Percentiles rank a stretch among this genome's conserved stretches.
Conservation (phyloP, 371 early-diverging fungal species). For the Dichotomocladium elegans region DNA sequence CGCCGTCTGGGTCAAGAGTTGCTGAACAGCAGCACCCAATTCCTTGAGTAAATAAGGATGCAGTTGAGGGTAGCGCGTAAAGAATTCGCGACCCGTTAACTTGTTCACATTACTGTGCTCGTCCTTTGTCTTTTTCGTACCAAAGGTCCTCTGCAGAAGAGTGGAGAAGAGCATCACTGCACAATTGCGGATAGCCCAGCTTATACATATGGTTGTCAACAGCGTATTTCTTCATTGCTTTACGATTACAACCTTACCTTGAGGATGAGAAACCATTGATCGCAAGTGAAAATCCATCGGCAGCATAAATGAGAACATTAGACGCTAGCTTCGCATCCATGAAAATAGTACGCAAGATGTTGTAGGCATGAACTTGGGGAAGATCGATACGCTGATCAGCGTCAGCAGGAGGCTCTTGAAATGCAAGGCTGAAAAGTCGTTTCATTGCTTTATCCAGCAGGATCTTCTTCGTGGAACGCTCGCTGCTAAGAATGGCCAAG, state of each 20-base stretch:
- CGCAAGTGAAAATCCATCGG: conserved; percentile 71
- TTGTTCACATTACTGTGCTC: conserved; percentile 71
- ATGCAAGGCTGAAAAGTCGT: conserved; percentile 63
- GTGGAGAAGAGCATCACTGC: conserved; percentile 92
- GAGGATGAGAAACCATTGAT: conserved; percentile 81
- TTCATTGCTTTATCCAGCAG: conserved; percentile 67
- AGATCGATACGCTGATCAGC: conserved; percentile 62
- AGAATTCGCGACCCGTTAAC: conserved; percentile 88
- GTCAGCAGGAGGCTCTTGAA: conserved; percentile 37
- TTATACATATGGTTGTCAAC: conserved; percentile 11
- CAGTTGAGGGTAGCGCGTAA: conserved; percentile 79
- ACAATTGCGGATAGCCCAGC: conserved; percentile 92
- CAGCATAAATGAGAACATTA: conserved; percentile 70
- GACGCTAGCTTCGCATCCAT: conserved; percentile 76
- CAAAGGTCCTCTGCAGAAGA: conserved; percentile 78
- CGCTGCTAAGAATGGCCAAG: conserved; percentile 77
- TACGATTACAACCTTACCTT: conserved; percentile 36
- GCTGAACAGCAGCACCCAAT: conserved; percentile 63
- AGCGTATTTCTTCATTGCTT: neutral
- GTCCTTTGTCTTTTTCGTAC: conserved; percentile 72
- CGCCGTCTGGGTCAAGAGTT: conserved; percentile 36
- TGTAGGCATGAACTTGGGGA: conserved; percentile 88
- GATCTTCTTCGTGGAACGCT: conserved; percentile 58
- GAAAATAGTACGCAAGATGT: conserved; percentile 79
- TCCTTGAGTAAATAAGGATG: conserved; percentile 73